Evolutionary conservation across 371 early-diverging fungal species (phyloP), one percentile per base, ranked within the genome.

Genomic region (Parasitella parasitica): DNA sequence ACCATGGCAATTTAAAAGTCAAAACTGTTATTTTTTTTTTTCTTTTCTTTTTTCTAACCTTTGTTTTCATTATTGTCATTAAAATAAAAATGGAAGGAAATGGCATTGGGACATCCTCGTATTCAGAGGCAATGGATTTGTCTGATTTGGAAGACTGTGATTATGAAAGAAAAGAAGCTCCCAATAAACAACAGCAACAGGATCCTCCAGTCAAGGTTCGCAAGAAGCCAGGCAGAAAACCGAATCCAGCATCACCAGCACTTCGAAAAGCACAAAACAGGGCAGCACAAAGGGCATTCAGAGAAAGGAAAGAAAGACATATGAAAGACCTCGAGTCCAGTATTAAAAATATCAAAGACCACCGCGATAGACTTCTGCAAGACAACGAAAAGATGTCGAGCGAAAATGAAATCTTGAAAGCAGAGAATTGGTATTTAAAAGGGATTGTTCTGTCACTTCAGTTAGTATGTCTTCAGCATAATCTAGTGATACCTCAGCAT

Each of bases 141-240:
- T 67, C 68, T 3, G 59, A 67, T 38, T 26, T 63, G 13, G 68
- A 67, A 15, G 65, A 59, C 0, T 37, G 55, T 27, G 63, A 55
- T 22, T 63, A 63, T 27, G 56, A 55, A 59, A 37, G 22, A 43
- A 22, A 30, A 36, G 82, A 84, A 15, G 85, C 86, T 4, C 86
- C 86, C n/a, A n/a, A n/a, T n/a, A n/a, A n/a, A 50, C 57, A 57
- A 41, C 26, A 22, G 5, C 46, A 57, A n/a, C 32, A 43, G 15
- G 26, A 48, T 3, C 67, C 54, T 28, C 75, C 78, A 2, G 62
- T 74, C 37, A 75, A 73, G 43, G 57, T 77, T 0, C 55, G 74
- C 30, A 90, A 87, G 59, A 92, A 91, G 73, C 91, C 95, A 1
- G 95, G 95, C 3, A 75, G 95, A 22, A 93, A 93, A 75, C 91